Evolutionary conservation across 129 eudicot species (phyloP), one percentile per base, ranked within the genome.

Genomic region (Logfia minima): DNA sequence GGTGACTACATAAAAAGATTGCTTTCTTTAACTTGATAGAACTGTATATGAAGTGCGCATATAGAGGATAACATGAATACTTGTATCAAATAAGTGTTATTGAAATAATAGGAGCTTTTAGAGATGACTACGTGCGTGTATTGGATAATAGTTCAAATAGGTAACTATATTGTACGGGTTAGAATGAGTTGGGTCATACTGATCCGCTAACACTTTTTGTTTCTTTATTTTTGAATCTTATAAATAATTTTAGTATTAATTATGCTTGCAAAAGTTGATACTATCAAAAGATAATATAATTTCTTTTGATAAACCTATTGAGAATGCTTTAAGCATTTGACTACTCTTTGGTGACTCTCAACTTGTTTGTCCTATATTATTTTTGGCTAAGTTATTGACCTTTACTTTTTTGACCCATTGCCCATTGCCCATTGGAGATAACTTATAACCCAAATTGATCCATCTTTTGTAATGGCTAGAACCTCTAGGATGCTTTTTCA

Each of bases 311-410:
- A 34, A 58, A 18, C 5, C 21, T 4, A 73, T 32, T 58, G 16
- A 58, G 55, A 51, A 11, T 55, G 66, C 21, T 55, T 22, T 56
- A 56, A 56, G 28, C 52, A 31, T 73, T 56, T 59, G 68, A 73
- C 16, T n/a, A 34, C 77, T 56, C 55, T 58, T 19, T 19, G 34
- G 37, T 19, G 10, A 56, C 32, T 8, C 56, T 31, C 19, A 56
- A 56, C 21, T 17, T 72, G 66, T 32, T 21, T 56, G 32, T 53
- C 51, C 11, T 56, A 48, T 56, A 53, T 72, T 9, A 72, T 6
- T 31, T 53, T 13, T 18, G 31, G 66, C 28, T 11, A 19, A 55
- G 45, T 32, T 31, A 17, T 48, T 48, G n/a, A 48, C 26, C 6
- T 23, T 14, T 45, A 24, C 59, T 3, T 24, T 8, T 24, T 18